These are phyloP conservation scores for Ophiostoma tasmaniense DNA, from an alignment of 2,329 filamentous ascomycete species.

Conservation along the genomic window DNA sequence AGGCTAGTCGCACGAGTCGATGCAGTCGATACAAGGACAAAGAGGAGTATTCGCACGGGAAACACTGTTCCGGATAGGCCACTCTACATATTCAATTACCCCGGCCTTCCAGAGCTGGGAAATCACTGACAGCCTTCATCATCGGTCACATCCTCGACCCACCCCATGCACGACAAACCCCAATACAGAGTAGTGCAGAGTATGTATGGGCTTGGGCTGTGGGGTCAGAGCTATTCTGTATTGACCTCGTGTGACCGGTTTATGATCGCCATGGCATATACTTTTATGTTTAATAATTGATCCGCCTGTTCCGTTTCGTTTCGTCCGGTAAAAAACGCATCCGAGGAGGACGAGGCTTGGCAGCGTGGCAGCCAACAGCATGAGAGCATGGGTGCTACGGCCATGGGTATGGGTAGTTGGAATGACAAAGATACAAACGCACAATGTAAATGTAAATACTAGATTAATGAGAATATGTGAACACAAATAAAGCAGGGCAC, in stretches of 20 bases:
- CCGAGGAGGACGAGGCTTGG: background rate
- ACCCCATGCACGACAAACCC: background rate
- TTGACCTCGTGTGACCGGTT: background rate
- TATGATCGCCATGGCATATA: background rate
- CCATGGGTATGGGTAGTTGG: background rate
- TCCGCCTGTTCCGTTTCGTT: background rate
- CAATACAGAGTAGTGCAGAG: too few relatives aligned
- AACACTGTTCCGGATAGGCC: background rate
- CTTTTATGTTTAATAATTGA: background rate
- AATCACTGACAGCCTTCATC: background rate
- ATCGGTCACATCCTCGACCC: background rate
- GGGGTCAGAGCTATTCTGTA: background rate
- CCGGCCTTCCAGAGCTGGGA: background rate
- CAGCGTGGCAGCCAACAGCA: background rate
- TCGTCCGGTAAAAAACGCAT: background rate
- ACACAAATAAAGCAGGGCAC: background rate
- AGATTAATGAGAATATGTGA: too few relatives aligned
- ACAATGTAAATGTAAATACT: too few relatives aligned
- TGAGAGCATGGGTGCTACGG: background rate
- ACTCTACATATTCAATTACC: background rate
- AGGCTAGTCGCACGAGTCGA: background rate
- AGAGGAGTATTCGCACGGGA: background rate
- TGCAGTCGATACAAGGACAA: background rate
- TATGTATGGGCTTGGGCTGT: background rate
- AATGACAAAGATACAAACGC: background rate